Base-by-base conservation (phyloP, 495 filamentous ascomycete genomes). In the Parathielavia appendiculata region DNA sequence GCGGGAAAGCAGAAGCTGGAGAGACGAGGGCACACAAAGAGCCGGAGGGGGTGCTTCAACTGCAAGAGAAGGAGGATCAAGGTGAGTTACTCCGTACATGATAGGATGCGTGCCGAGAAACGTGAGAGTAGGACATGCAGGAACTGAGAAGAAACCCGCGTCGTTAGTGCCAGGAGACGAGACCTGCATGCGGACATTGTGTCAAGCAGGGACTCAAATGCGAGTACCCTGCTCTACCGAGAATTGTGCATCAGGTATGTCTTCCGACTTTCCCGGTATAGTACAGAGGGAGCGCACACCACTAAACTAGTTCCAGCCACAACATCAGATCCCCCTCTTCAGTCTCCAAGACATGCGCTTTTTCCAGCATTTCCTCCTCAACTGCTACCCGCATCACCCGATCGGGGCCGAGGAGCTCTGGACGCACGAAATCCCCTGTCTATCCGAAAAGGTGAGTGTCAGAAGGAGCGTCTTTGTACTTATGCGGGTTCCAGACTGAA, bases 1-100 rank as follows among this genome's bases (percentile, higher is more conserved):
- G 10, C 16, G 5, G 11, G 47, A 16, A 73, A 60, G 52, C 70
- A 66, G 36, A 66, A 71, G 44, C 53, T 74, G n/a, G 75, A 79
- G 64, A 62, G 76, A 40, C 52, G 73, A 36, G 77, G 78, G 0
- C 83, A 86, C 56, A 85, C 77, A 1, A 87, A 87, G 65, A 84
- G 81, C 30, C 71, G 84, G 4, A 68, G 76, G n/a, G 84, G 83
- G 1, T 87, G 84, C 63, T 83, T 78, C 58, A 83, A 83, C 68
- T 87, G 84, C 75, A 87, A 87, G 66, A 70, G 75, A 43, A 71
- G 83, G 11, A 73, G 78, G 58, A 85, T 87, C 63, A 87, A 86
- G 76, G 78, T 77, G 66, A 30, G 56, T n/a, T 17, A 1, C 19
- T 52, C 13, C 4, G n/a, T n/a, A n/a, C n/a, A n/a, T n/a, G n/a